Conservation (phyloP, 2,329 filamentous ascomycete genomes). For the Nigrospora oryzae region DNA sequence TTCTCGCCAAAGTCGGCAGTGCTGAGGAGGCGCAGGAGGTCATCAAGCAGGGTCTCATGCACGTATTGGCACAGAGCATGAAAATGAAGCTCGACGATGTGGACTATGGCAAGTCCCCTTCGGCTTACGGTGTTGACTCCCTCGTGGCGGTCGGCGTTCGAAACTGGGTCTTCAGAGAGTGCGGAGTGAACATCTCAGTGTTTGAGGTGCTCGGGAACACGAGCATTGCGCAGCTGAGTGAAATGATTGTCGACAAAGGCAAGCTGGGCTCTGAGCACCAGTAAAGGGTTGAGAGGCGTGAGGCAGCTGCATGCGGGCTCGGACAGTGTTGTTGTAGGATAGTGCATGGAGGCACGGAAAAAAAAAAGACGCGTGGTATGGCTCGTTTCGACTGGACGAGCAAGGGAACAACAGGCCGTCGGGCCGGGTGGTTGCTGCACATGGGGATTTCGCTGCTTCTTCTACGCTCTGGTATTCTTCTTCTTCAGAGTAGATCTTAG, state of each 20-base stretch:
- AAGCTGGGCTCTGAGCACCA: neutral
- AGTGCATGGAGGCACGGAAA: no score
- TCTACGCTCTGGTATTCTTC: no score
- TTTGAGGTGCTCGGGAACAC: slow-evolving; percentile 37
- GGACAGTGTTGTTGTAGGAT: no score
- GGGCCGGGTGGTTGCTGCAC: no score
- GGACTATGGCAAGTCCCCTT: slow-evolving; percentile 29
- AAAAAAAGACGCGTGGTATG: no score
- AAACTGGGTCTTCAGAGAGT: slow-evolving; percentile 39
- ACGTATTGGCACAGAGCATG: slow-evolving; percentile 35
- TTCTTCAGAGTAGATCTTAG: no score
- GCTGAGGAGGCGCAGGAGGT: slow-evolving; percentile 22
- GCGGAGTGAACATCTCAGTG: slow-evolving; percentile 33
- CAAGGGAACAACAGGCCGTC: no score
- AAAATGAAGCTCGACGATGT: slow-evolving; percentile 34
- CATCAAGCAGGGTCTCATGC: slow-evolving; percentile 25
- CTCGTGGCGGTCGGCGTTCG: slow-evolving; percentile 42
- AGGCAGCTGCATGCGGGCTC: no score
- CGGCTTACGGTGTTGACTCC: slow-evolving; percentile 43
- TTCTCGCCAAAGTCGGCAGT: slow-evolving; percentile 7
- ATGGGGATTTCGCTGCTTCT: no score
- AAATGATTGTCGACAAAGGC: slow-evolving; percentile 21
- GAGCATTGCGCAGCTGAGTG: slow-evolving; percentile 28
- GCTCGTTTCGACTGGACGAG: no score
- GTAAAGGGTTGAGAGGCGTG: no score